Percentiles rank a stretch among this genome's conserved stretches.
These are phyloP conservation scores for Penicillium canariense DNA, from an alignment of 495 filamentous ascomycete species.

Conservation along the genomic window DNA sequence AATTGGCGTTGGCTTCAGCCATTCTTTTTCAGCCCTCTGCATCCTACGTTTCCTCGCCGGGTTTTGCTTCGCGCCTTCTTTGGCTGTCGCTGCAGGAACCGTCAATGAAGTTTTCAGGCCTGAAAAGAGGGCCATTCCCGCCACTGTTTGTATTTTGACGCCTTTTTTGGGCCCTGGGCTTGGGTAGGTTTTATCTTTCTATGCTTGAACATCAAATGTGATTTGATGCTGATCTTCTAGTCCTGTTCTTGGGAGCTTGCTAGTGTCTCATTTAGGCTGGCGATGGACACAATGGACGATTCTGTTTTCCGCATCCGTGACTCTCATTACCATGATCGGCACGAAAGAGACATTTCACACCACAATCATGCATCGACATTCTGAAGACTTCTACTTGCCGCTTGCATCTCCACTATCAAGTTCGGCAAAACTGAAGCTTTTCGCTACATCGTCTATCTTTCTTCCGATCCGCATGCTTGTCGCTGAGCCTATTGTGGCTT, in stretches of 20 bases:
- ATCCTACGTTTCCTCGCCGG: conserved; percentile 64
- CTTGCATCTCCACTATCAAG: no score
- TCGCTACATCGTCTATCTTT: no score
- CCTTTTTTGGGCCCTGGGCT: conserved; percentile 35
- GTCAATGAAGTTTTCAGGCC: conserved; percentile 43
- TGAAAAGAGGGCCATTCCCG: conserved; percentile 32
- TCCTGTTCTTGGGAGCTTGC: conserved; percentile 62
- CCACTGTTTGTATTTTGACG: conserved; percentile 36
- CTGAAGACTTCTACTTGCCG: no score
- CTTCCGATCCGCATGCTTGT: neutral
- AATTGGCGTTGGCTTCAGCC: conserved; percentile 58
- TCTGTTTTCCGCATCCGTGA: conserved; percentile 46
- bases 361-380: no score
- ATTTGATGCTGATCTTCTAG: conserved; percentile 40
- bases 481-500: neutral
- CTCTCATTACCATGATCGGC: conserved; percentile 21
- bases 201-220: neutral
- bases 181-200: conserved; percentile 33
- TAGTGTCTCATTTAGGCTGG: conserved; percentile 55
- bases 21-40: conserved; percentile 52
- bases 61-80: conserved; percentile 36
- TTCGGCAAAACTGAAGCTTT: no score
- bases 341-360: conserved; percentile 63
- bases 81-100: conserved; percentile 44
- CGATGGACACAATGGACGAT: conserved; percentile 61